Base-by-base conservation (phyloP, 2,329 filamentous ascomycete genomes). In the Lojkania enalia region DNA sequence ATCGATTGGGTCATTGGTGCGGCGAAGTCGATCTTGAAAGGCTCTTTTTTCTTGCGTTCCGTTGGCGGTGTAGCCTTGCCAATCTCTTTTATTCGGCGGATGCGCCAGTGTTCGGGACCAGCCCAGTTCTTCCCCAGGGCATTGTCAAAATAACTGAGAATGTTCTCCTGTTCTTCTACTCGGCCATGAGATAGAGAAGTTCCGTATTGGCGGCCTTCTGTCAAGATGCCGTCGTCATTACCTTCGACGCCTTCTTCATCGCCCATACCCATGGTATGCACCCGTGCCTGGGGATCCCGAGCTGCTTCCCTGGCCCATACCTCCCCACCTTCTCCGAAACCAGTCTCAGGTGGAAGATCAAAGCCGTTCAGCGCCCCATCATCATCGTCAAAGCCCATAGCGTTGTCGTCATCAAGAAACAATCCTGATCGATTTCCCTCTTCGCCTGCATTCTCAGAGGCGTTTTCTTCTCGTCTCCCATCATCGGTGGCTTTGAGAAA, bases 101-200 rank as follows among this genome's bases (percentile, higher is more conserved):
- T 97, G 56, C 92, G 86, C 94, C 94, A 99, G 71, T 99, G 94
- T 68, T 97, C 94, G n/a, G 94, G 92, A 37, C 90, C 95, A 4
- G 87, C 86, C 92, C 94, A 99, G 63, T 96, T 96, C 79, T 96
- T 97, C 66, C 94, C 89, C 32, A 97, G 74, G 2, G 92, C 91
- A 63, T 96, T 90, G 68, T 99, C 94, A 64, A 99, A 99, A 74
- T 97, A 99, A 63, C 88, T 87, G n/a, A 99, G 79, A 46, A 99
- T 96, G 60, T 96, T 92, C 58, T 97, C 90, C 64, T 96, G 90
- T 60, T 89, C 88, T 39, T 79, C 78, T 42, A 83, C 83, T 39
- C 81, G 78, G 13, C 77, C 74, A 57, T 87, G 86, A 30, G 82
- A 82, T 74, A 96, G 83, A n/a, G 87, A 87, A 5, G 96, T 81